phyloP scores from a whole-genome alignment of 23 red algal species.

The Gracilaria vermiculophylla region DNA sequence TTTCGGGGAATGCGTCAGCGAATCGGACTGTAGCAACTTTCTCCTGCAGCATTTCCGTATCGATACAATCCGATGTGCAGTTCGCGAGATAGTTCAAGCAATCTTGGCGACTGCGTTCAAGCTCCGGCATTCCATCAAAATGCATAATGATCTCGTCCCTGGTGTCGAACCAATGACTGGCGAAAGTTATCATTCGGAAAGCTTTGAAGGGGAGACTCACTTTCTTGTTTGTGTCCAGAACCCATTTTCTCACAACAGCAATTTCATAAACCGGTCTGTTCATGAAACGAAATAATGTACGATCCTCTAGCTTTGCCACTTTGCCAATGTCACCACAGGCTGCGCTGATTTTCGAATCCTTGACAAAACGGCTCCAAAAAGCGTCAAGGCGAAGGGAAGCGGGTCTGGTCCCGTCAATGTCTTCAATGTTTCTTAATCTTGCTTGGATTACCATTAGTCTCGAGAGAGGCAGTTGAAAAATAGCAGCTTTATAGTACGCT shows the following conservation, averaged over 20 bases:
- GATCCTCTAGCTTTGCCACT: background rate
- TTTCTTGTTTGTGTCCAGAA: background rate
- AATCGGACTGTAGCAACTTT: slow-evolving; percentile 9
- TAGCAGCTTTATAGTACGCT: slow-evolving; percentile 6
- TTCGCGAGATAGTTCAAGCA: slow-evolving; percentile 8
- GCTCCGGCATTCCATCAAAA: slow-evolving; percentile 3
- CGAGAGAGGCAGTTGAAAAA: background rate
- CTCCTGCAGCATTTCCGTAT: slow-evolving; percentile 27
- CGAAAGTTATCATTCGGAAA: slow-evolving; percentile 33
- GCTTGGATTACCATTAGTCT: slow-evolving; percentile 20
- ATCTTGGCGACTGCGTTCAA: background rate
- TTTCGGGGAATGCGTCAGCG: slow-evolving; percentile 25
- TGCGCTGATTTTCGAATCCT: background rate
- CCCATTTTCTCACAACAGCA: slow-evolving; percentile 15
- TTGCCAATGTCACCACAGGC: background rate
- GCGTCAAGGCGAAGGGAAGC: background rate
- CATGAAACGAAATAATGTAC: background rate
- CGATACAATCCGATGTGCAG: slow-evolving; percentile 12
- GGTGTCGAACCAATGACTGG: slow-evolving; percentile 21
- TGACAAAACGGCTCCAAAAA: slow-evolving; percentile 1
- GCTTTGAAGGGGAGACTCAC: background rate
- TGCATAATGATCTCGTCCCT: slow-evolving; percentile 9
- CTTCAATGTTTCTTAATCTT: slow-evolving; percentile 1
- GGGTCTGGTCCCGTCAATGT: background rate
- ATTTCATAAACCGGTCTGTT: slow-evolving; percentile 17